These are phyloP conservation scores for Vicia villosa DNA, from an alignment of 306 rosid species.

Conservation along the genomic window DNA sequence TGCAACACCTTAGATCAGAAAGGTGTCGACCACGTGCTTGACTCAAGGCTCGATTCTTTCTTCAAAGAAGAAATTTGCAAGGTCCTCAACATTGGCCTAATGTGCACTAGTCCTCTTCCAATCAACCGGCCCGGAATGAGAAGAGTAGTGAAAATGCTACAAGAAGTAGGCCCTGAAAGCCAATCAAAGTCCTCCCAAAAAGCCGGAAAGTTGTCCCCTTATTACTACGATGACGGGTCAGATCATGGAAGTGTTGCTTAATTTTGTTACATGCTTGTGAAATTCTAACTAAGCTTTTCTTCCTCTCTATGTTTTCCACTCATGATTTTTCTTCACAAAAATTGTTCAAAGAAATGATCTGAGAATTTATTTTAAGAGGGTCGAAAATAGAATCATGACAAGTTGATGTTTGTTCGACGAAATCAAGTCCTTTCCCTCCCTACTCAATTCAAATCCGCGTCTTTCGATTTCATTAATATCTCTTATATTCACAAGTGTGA, in stretches of 20 bases:
- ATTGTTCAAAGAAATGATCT: conserved; percentile 23
- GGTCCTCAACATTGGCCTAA: conserved; percentile 81
- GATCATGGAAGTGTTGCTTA: conserved; percentile 75
- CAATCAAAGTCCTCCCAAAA: conserved; percentile 40
- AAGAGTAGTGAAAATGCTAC: conserved; percentile 69
- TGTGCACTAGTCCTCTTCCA: conserved; percentile 94
- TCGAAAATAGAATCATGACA: conserved; percentile 8
- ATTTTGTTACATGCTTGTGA: conserved; percentile 10
- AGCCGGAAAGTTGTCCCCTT: conserved; percentile 66
- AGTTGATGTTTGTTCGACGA: conserved; percentile 22
- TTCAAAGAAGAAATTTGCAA: conserved; percentile 76
- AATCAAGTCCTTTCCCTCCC: conserved; percentile 27
- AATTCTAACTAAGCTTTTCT: conserved; percentile 18
- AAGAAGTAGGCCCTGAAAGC: conserved; percentile 54
- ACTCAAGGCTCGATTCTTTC: conserved; percentile 67
- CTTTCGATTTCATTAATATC: conserved; percentile 14
- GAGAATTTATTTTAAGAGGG: background rate
- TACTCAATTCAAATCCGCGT: conserved; percentile 25
- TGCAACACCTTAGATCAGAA: conserved; percentile 81
- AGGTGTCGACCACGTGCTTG: conserved; percentile 72
- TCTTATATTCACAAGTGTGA: conserved; percentile 22
- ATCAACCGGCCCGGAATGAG: conserved; percentile 72
- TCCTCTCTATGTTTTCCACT: conserved; percentile 26
- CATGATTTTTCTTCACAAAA: conserved; percentile 35
- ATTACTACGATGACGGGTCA: conserved; percentile 64